Conservation (phyloP, 805 yeast genomes). For the Zygosaccharomyces rouxii region DNA sequence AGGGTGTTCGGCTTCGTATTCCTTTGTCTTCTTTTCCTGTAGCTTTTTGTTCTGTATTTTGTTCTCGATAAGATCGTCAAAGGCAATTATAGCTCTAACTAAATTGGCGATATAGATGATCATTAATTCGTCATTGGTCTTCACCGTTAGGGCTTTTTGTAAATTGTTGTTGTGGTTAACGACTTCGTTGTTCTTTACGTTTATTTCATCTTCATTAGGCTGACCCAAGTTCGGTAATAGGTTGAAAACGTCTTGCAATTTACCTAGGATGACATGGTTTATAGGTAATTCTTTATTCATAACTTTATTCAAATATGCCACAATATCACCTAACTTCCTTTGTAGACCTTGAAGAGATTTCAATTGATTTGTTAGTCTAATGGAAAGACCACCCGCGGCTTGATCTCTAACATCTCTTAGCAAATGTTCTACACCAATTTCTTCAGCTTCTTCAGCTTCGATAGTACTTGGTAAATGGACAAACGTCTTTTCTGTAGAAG, state of each 20-base stretch:
- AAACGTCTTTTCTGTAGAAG: slow-evolving; percentile 87
- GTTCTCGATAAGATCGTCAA: slow-evolving; percentile 94
- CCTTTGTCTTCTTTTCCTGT: slow-evolving; percentile 35
- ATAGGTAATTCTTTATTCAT: slow-evolving; percentile 69
- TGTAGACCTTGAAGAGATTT: slow-evolving; percentile 83
- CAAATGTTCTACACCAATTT: slow-evolving; percentile 96
- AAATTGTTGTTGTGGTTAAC: slow-evolving; percentile 46
- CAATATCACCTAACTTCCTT: slow-evolving; percentile 72
- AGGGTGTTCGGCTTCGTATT: slow-evolving; percentile 37
- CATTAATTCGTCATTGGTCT: slow-evolving; percentile 96
- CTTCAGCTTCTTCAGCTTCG: slow-evolving; percentile 98
- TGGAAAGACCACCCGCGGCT: slow-evolving; percentile 88
- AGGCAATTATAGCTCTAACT: slow-evolving; percentile 91
- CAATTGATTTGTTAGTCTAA: slow-evolving; percentile 82
- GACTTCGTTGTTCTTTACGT: slow-evolving; percentile 25
- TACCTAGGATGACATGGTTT: slow-evolving; percentile 85
- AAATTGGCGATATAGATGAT: slow-evolving; percentile 81
- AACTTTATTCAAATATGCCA: slow-evolving; percentile 71
- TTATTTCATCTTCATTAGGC: slow-evolving; percentile 35
- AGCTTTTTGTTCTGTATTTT: slow-evolving; percentile 74
- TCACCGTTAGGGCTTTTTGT: slow-evolving; percentile 77
- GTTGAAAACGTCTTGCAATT: slow-evolving; percentile 91
- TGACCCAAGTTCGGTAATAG: slow-evolving; percentile 72
- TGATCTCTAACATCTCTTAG: slow-evolving; percentile 93
- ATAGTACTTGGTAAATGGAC: slow-evolving; percentile 88